phyloP scores from a whole-genome alignment of 2,329 filamentous ascomycete genomes.

The Aureobasidium zeae region DNA sequence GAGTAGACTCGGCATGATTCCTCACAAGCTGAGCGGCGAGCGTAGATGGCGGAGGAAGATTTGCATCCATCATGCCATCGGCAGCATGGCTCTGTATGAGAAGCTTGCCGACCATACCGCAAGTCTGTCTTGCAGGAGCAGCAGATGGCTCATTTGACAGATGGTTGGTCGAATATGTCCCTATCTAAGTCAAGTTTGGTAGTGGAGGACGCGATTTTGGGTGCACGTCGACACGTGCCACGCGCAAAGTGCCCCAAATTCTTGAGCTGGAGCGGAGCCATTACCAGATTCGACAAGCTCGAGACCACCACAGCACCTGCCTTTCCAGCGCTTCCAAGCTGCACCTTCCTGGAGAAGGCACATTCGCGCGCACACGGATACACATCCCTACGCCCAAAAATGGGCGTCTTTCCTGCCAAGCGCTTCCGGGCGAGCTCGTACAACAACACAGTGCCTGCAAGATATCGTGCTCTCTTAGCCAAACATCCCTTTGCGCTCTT shows the following conservation, averaged over 20 bases:
- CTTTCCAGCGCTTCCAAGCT: too few relatives aligned
- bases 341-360: too few relatives aligned
- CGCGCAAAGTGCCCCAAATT: not conserved
- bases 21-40: slow-evolving; percentile 80
- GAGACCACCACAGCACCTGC: too few relatives aligned
- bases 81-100: slow-evolving; percentile 21
- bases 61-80: slow-evolving; percentile 18
- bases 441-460: slow-evolving; percentile 56
- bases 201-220: slow-evolving; percentile 6
- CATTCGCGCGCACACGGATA: not conserved
- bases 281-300: too few relatives aligned
- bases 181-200: not conserved
- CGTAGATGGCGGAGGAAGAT: slow-evolving; percentile 57
- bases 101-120: slow-evolving; percentile 18
- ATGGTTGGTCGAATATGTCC: not conserved
- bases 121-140: not conserved
- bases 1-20: slow-evolving; percentile 51
- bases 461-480: slow-evolving; percentile 66
- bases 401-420: slow-evolving; percentile 30
- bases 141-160: not conserved
- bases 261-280: too few relatives aligned
- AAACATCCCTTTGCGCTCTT: slow-evolving; percentile 86
- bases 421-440: slow-evolving; percentile 55
- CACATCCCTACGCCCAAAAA: slow-evolving; percentile 17
- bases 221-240: slow-evolving; percentile 5